Base-by-base conservation (phyloP, 805 yeast genomes). In the Teunomyces tritomae region DNA sequence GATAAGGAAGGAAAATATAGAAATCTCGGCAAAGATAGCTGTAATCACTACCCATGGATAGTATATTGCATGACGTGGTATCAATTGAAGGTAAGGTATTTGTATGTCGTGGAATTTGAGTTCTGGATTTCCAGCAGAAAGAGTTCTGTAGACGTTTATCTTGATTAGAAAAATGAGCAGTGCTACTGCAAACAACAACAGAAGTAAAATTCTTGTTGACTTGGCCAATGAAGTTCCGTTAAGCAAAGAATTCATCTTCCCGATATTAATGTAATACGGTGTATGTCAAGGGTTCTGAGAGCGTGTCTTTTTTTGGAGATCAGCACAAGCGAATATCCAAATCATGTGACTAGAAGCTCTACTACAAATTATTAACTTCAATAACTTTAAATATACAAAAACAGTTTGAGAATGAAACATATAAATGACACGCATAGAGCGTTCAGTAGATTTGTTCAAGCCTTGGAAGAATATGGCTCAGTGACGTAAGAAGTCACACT, bases 31-130 rank as follows among this genome's bases (percentile, higher is more conserved):
- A 59, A 84, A 83, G n/a, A 85, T 78, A 0, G 88, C 76, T 2
- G 84, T 74, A 27, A 79, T 59, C 2, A 85, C 55, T 0, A 85
- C 85, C 85, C 87, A 82, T 4, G 90, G 90, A 51, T 80, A 71
- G 46, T 65, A 69, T 3, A 83, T 55, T 0, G 83, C 72, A 45
- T 74, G 69, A 24, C 74, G 64, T 9, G 92, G 91, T 5, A 86
- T 78, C 63, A 86, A 69, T 64, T 87, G 89, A 36, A 86, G 56
- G 33, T 67, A 67, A 1, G 87, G 89, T 5, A 82, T 76, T 14
- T 71, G 61, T 28, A 84, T 68, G 28, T 71, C 70, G 39, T 68
- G 69, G 49, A 74, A 70, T 16, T 37, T 37, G 39, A 57, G 26
- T 32, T 49, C 47, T 5, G 30, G 34, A 41, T 29, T 39, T n/a